Evolutionary conservation across 805 yeast genomes (phyloP), one percentile per base, ranked within the genome.

Genomic region (Wickerhamiella spandovensis): DNA sequence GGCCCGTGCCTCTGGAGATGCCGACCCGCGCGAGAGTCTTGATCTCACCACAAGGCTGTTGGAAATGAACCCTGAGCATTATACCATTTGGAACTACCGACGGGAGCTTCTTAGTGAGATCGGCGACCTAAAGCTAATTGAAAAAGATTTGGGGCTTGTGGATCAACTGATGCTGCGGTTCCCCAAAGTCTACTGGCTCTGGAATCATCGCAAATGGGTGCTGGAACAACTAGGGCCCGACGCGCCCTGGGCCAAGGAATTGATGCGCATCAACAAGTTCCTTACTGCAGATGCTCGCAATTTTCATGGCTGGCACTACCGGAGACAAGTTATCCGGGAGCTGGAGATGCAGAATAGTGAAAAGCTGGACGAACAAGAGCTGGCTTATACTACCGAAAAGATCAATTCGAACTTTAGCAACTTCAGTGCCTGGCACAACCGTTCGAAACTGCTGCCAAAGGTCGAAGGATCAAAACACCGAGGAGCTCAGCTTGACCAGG

Each of bases 171-270:
- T 92, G 57, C 76, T 75, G 49, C 66, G 72, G 50, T 81, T 67
- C 56, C 97, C 98, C 1, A 92, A 92, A 63, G 86, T 89, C 41
- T 92, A 92, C 62, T 92, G 97, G 96, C 81, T 92, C 12, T 92
- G 97, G 97, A 84, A 81, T 58, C 97, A 92, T 63, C 72, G 98
- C 37, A 67, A 76, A 10, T 92, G 98, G 97, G 75, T 84, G 43
- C 65, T 90, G 39, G 72, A 76, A 35, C 51, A 48, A 25, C 43
- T 58, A 15, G 49, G 48, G 17, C 38, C 25, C 9, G 62, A 70
- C 18, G 75, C 77, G 32, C 71, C 73, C 1, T 87, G 94, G 92
- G 63, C 69, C n/a, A 62, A 60, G 30, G 98, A 92, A 63, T 66
- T 92, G 58, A 71, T 65, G 1, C 72, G 88, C 8, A 89, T 86